These are phyloP conservation scores for Cyberlindnera maclurae DNA, from an alignment of 805 yeast genomes.

Conservation along the genomic window DNA sequence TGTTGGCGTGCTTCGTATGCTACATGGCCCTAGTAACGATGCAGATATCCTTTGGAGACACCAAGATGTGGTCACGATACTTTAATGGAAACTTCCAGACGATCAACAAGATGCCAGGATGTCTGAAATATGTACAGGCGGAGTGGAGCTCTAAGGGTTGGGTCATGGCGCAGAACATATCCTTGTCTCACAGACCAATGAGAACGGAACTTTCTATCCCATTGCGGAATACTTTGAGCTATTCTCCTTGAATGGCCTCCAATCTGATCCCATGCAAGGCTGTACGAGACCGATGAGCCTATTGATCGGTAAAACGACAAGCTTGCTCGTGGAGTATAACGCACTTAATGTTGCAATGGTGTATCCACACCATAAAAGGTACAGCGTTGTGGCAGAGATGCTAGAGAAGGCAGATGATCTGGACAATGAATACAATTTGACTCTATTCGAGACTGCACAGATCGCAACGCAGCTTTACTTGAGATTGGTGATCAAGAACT, in stretches of 20 bases:
- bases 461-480: slow-evolving; percentile 46
- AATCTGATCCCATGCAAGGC: slow-evolving; percentile 59
- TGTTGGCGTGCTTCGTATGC: slow-evolving; percentile 11
- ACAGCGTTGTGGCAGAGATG: slow-evolving; percentile 13
- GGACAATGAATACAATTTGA: slow-evolving; percentile 44
- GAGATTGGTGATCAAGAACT: slow-evolving; percentile 42
- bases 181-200: slow-evolving; percentile 21
- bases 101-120: slow-evolving; percentile 18
- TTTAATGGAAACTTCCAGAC: slow-evolving; percentile 14
- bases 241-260: slow-evolving; percentile 1
- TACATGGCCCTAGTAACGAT: slow-evolving; percentile 18
- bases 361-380: slow-evolving; percentile 13
- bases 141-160: slow-evolving; percentile 13
- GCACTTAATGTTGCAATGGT: slow-evolving; percentile 5
- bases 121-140: slow-evolving; percentile 10
- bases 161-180: slow-evolving; percentile 21
- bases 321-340: slow-evolving; percentile 12
- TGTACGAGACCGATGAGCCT: slow-evolving; percentile 58
- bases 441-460: slow-evolving; percentile 54
- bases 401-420: slow-evolving; percentile 25
- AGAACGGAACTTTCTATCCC: slow-evolving; percentile 24
- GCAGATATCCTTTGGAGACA: slow-evolving; percentile 22
- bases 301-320: slow-evolving; percentile 38
- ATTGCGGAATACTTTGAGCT: slow-evolving; percentile 15
- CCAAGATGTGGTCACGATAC: slow-evolving; percentile 15